phyloP scores from a whole-genome alignment of 345 rosid genomes.

The Rhodamnia rubescens region DNA sequence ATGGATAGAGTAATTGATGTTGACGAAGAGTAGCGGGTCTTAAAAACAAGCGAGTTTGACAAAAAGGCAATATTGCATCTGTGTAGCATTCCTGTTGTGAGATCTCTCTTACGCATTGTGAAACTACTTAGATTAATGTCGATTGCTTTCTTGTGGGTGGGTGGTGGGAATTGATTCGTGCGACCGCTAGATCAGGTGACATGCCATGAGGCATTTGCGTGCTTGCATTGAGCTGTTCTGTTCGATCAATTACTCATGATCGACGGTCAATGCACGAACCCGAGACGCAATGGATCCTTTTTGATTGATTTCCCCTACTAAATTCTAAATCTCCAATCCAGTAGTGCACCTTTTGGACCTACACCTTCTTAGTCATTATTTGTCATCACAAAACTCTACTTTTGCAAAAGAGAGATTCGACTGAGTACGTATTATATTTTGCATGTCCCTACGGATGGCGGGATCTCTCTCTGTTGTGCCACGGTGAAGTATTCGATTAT shows the following conservation, averaged over 20 bases:
- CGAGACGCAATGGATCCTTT: not conserved
- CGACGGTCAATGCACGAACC: not conserved
- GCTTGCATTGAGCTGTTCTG: not conserved
- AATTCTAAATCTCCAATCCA: not conserved
- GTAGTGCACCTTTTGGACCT: not conserved
- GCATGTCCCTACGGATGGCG: not conserved
- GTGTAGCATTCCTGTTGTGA: not conserved
- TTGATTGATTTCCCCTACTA: not conserved
- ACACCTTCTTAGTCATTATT: not conserved
- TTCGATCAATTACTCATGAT: not conserved
- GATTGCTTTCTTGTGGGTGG: not conserved
- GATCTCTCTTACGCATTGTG: not conserved
- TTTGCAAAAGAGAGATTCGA: not conserved
- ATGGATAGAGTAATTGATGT: not conserved
- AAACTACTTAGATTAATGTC: not conserved
- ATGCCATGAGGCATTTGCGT: not conserved
- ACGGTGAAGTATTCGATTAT: not conserved
- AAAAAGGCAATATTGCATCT: not conserved
- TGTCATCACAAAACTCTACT: not conserved
- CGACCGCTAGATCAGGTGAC: not conserved
- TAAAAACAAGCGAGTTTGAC: not conserved
- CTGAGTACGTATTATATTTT: not conserved
- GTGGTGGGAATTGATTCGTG: not conserved
- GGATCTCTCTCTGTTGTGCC: not conserved
- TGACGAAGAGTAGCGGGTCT: not conserved